Base-by-base conservation (phyloP, 345 rosid genomes). In the Eutrema heterophyllum region DNA sequence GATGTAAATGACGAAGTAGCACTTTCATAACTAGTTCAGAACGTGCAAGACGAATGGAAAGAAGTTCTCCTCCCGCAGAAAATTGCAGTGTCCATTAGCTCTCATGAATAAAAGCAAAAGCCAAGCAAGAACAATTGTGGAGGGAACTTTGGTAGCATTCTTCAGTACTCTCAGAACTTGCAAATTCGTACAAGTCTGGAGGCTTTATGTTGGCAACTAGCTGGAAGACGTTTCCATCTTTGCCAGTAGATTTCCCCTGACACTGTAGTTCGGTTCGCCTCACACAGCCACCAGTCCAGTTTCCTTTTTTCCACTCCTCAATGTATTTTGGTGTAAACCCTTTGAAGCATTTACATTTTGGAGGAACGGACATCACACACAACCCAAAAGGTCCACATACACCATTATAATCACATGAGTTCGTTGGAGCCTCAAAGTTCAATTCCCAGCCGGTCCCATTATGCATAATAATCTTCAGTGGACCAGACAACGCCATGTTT, bases 401-500 rank as follows among this genome's bases (percentile, higher is more conserved):
- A 56, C 27, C 27, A 5, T 56, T 68, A 32, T 1, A 0, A 52
- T 75, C 70, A 0, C 70, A 75, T 11, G 12, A 12, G 4, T 40
- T 41, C 1, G 1, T 0, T 16, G 67, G 67, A 35, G 45, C 11
- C 27, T 18, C 63, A 29, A 0, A 41, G 38, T 2, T 0, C 0
- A 55, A 0, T 16, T 33, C 38, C 73, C 72, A 50, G 9, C 2
- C 13, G 0, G 0, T 16, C 2, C 68, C 73, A 51, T 21, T 59
- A 58, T 32, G 7, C 6, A 29, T 7, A 35, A 18, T 15, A 14
- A 6, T 3, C 49, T 24, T 54, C 65, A 0, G 2, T 44, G 10
- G 83, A 80, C 83, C 83, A 80, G 13, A 73, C 68, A 49, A 68
- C 30, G 3, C 32, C 73, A 39, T 15, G 46, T 29, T 62, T 55